These are phyloP conservation scores for Macrocybe gigantea DNA, from an alignment of 768 basidiomycete genomes.

Conservation along the genomic window DNA sequence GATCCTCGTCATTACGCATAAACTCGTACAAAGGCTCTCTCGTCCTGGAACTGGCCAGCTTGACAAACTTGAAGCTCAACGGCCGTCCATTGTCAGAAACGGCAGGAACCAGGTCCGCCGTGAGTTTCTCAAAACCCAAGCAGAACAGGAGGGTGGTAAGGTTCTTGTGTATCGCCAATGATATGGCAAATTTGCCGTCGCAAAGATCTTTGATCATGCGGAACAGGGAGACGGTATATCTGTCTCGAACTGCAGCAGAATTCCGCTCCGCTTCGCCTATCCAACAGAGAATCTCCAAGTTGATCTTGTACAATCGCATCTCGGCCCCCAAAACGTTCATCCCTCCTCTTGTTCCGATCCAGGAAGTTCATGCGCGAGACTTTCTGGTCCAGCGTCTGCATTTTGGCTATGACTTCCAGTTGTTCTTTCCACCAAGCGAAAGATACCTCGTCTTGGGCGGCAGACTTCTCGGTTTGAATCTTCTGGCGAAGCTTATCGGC, in stretches of 20 bases:
- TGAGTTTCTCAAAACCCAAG: slow-evolving; percentile 36
- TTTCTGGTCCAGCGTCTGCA: slow-evolving; percentile 25
- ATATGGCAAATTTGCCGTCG: slow-evolving; percentile 26
- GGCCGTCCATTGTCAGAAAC: slow-evolving; percentile 14
- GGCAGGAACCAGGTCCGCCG: slow-evolving; percentile 6
- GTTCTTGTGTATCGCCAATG: slow-evolving; percentile 24
- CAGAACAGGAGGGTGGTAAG: slow-evolving; percentile 33
- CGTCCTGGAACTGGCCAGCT: slow-evolving; percentile 44
- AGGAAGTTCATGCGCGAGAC: slow-evolving; percentile 28
- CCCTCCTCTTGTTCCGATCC: slow-evolving; percentile 38
- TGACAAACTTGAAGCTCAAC: slow-evolving; percentile 48
- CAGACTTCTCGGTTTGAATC: slow-evolving; percentile 39
- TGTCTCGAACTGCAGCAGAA: slow-evolving; percentile 33
- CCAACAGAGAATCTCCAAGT: slow-evolving; percentile 50
- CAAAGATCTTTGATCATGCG: slow-evolving; percentile 40
- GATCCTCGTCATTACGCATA: slow-evolving; percentile 52
- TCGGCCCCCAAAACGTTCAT: slow-evolving; percentile 44
- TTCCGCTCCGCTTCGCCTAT: slow-evolving; percentile 36
- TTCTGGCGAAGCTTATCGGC: slow-evolving; percentile 29
- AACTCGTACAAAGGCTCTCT: slow-evolving; percentile 35
- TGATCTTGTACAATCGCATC: slow-evolving; percentile 43
- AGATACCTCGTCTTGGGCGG: slow-evolving; percentile 31
- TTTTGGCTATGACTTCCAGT: slow-evolving; percentile 29
- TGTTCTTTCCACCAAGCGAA: slow-evolving; percentile 49
- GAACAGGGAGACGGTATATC: slow-evolving; percentile 39